These are phyloP conservation scores for Kalmusia sp. DNA, from an alignment of 2,329 filamentous ascomycete species.

Conservation along the genomic window DNA sequence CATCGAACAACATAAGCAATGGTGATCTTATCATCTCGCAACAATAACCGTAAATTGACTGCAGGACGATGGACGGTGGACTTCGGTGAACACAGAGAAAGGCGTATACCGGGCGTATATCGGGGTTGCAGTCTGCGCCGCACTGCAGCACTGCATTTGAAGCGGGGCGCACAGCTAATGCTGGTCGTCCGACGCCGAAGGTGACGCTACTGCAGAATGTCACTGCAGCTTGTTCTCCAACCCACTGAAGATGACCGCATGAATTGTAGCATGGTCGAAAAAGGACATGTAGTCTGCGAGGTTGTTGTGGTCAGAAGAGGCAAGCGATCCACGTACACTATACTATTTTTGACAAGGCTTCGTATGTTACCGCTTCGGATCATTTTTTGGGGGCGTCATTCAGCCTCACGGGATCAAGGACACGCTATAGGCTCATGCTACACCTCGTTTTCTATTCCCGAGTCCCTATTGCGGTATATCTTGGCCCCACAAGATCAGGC, in stretches of 20 bases:
- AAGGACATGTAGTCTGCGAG: neutral
- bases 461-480: no score
- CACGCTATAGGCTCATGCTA: neutral
- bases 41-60: no score
- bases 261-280: no score
- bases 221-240: no score
- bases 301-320: neutral
- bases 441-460: no score
- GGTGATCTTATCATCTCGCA: no score
- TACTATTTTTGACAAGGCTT: neutral
- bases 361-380: neutral
- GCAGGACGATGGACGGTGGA: neutral
- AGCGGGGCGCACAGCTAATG: neutral
- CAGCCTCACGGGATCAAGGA: neutral
- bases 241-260: no score
- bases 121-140: no score
- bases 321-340: neutral
- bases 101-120: neutral
- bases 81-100: neutral
- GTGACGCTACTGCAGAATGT: neutral
- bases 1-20: no score
- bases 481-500: no score
- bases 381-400: neutral
- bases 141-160: neutral
- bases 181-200: neutral